These are phyloP conservation scores for Dactylella cylindrospora DNA, from an alignment of 2,329 filamentous ascomycete genomes.

Conservation along the genomic window DNA sequence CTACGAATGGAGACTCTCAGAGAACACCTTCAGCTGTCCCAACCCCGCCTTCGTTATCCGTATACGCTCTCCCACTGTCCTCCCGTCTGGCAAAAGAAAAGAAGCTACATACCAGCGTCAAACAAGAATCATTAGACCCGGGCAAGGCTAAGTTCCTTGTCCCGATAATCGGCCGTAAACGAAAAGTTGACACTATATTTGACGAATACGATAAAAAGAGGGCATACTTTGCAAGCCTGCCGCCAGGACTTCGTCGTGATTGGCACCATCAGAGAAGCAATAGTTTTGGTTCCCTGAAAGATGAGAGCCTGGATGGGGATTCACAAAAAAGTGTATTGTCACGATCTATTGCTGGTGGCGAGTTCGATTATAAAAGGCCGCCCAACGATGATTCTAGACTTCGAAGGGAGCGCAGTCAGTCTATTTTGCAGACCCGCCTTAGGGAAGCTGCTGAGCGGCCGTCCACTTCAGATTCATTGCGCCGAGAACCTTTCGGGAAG, in stretches of 20 bases:
- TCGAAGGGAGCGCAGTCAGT: slow-evolving; percentile 16
- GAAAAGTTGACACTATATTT: slow-evolving; percentile 26
- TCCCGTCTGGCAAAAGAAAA: slow-evolving; percentile 29
- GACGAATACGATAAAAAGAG: slow-evolving; percentile 37
- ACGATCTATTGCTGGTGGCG: slow-evolving; percentile 7
- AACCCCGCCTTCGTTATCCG: slow-evolving; percentile 14
- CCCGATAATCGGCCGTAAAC: slow-evolving; percentile 38
- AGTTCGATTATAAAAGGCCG: slow-evolving; percentile 22
- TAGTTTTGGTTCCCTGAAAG: slow-evolving; percentile 21
- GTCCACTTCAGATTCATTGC: not conserved
- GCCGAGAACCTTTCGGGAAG: slow-evolving; percentile 17
- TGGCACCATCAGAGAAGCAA: slow-evolving; percentile 38
- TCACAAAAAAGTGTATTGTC: slow-evolving; percentile 22
- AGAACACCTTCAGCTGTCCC: not conserved
- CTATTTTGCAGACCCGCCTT: slow-evolving; percentile 14
- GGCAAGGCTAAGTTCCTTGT: slow-evolving; percentile 23
- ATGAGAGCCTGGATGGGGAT: slow-evolving; percentile 22
- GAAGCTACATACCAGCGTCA: slow-evolving; percentile 27
- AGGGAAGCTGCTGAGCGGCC: slow-evolving; percentile 24
- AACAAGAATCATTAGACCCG: slow-evolving; percentile 20
- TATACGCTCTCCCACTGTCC: slow-evolving; percentile 37
- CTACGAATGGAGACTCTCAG: slow-evolving; percentile 7
- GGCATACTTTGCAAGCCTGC: slow-evolving; percentile 36
- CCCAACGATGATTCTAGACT: slow-evolving; percentile 13
- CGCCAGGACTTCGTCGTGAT: slow-evolving; percentile 32